Base-by-base conservation (phyloP, 257 asterid species). In the Solanum medicagineum region DNA sequence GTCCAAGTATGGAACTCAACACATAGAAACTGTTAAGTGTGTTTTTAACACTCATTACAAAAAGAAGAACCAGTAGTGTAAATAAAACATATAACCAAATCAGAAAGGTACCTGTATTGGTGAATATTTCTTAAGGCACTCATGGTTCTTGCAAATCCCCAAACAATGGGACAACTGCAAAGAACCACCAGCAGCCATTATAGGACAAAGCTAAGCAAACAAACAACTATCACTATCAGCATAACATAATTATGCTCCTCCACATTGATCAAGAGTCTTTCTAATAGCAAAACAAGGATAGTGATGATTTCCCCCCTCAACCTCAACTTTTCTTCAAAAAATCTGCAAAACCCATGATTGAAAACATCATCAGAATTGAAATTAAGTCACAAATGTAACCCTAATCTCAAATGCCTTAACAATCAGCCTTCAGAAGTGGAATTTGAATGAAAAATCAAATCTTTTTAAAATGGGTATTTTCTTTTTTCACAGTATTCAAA, bases 181-280 rank as follows among this genome's bases (percentile, higher is more conserved):
- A 90, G 97, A 92, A 91, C 93, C 93, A 83, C 86, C 88, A 56
- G 86, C 87, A 69, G 92, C 95, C 98, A 94, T 87, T 75, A 87
- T 65, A n/a, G 85, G 81, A 68, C 69, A 87, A 87, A 83, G n/a
- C 89, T 44, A 65, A 57, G 14, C 40, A 60, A 45, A 45, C 54
- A 14, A 54, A 49, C 7, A 74, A 80, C 53, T 60, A 62, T 57
- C 81, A 57, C 40, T 51, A 42, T 83, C 89, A 54, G 60, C 91
- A 81, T 87, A 86, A 73, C 83, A 75, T 56, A 44, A 40, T 42
- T 62, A 63, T n/a, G 73, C 86, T 32, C 44, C 51, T 55, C 26
- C 69, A 36, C 24, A 83, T 84, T 81, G 71, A 80, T 81, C 85
- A 80, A 44, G 42, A 49, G 26, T 81, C 47, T 69, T 73, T n/a